Conservation (phyloP, 345 rosid species). For the Syzygium oleosum region DNA sequence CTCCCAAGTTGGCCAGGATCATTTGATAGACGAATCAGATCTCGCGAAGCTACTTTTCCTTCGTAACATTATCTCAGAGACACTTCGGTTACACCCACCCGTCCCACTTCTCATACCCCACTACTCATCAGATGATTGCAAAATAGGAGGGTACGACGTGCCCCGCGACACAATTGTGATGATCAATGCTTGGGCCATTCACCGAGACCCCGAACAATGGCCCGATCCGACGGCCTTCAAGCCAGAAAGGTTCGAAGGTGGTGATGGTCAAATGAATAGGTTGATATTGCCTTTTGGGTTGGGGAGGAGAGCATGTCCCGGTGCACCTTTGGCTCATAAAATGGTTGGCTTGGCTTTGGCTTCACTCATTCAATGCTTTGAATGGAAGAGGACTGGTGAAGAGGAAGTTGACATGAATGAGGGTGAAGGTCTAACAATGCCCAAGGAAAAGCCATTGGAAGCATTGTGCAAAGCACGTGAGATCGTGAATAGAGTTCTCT, state of each 20-base stretch:
- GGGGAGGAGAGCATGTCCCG: constrained; percentile 24
- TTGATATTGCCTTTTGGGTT: constrained; percentile 13
- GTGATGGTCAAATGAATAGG: neutral
- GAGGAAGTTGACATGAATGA: constrained; percentile 33
- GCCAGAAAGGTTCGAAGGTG: neutral
- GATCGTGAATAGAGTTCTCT: neutral
- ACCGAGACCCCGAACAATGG: neutral
- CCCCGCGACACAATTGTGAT: neutral
- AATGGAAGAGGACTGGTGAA: constrained; percentile 35
- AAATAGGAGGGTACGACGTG: neutral
- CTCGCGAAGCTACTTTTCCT: constrained; percentile 22
- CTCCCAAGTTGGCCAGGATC: constrained; percentile 15
- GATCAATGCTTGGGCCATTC: neutral
- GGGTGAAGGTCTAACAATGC: constrained; percentile 37
- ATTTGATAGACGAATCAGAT: constrained; percentile 29
- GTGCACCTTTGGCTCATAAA: constrained; percentile 11
- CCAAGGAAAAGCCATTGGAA: constrained; percentile 27
- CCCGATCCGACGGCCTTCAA: neutral
- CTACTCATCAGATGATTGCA: neutral
- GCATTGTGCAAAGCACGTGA: constrained; percentile 21
- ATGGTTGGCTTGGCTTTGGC: constrained; percentile 14
- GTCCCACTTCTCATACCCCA: neutral
- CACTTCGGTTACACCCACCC: neutral
- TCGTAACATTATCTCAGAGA: constrained; percentile 26
- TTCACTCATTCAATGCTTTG: constrained; percentile 42